These are phyloP conservation scores for Triangularia setosa DNA, from an alignment of 2,329 filamentous ascomycete genomes.

Conservation along the genomic window DNA sequence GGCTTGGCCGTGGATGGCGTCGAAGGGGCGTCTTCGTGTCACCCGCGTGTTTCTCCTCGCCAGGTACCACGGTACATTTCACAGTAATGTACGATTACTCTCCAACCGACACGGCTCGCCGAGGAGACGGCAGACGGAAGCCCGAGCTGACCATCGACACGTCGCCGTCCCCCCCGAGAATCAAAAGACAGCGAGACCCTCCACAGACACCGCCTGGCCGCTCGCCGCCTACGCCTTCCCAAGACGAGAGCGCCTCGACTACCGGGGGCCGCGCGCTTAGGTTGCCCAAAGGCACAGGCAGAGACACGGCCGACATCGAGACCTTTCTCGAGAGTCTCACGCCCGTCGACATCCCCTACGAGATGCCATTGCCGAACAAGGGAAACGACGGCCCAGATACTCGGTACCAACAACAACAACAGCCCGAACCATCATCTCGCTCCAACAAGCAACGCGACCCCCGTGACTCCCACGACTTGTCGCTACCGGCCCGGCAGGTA, in stretches of 20 bases:
- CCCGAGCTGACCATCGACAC: slow-evolving; percentile 28
- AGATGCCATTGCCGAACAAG: slow-evolving; percentile 17
- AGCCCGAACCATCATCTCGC: slow-evolving; percentile 21
- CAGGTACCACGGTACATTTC: not conserved
- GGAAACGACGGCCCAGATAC: slow-evolving; percentile 32
- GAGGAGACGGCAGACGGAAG: slow-evolving; percentile 18
- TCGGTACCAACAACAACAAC: not conserved
- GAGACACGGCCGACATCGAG: slow-evolving; percentile 32
- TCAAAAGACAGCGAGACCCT: slow-evolving; percentile 7
- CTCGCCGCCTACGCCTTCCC: slow-evolving; percentile 27
- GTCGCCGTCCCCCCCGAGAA: slow-evolving; percentile 13
- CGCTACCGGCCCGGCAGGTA: slow-evolving; percentile 69
- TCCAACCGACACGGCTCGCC: slow-evolving; percentile 19
- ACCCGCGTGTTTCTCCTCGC: slow-evolving; percentile 14
- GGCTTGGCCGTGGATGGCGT: slow-evolving; percentile 13
- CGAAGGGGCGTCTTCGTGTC: slow-evolving; percentile 8
- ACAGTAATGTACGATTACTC: not conserved
- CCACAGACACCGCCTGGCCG: slow-evolving; percentile 31
- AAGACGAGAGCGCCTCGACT: slow-evolving; percentile 27
- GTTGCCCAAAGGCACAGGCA: slow-evolving; percentile 22
- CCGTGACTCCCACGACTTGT: slow-evolving; percentile 79
- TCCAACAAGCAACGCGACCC: slow-evolving; percentile 30
- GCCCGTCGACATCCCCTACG: slow-evolving; percentile 36
- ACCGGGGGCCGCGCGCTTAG: slow-evolving; percentile 33
- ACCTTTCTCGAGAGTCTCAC: slow-evolving; percentile 39